Base-by-base conservation (phyloP, 2,329 filamentous ascomycete species). In the Metarhizium anisopliae region DNA sequence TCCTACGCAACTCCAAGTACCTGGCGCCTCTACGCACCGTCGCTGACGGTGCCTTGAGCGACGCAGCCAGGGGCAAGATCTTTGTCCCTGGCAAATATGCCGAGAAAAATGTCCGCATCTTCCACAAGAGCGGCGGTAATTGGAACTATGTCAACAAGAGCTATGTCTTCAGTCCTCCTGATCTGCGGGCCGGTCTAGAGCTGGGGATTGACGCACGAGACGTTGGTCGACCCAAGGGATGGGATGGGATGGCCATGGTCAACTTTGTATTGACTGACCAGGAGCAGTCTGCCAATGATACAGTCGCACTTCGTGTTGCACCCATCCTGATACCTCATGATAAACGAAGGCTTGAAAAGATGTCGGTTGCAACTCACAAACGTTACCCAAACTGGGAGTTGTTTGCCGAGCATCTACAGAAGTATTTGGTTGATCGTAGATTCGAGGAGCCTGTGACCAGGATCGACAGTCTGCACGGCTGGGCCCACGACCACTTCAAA, bases 281-380 rank as follows among this genome's bases (percentile, higher is more conserved):
- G 0, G 52, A 55, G 0, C 32, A 56, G 3, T 58, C 49, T 13
- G 54, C 56, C 2, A 60, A 57, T 0, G 69, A 70, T 52, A 57
- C 49, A 1, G 70, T 74, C 3, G 60, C 59, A 3, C 58, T 75
- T 4, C 68, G 66, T 3, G 64, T 72, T 8, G 71, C 72, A 1
- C 72, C 72, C 0, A 63, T 74, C 2, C 59, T 74, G 11, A 66
- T 64, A 2, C 72, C 74, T 42, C 69, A 74, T 55, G 70, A 72
- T 51, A 53, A 66, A 6, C 69, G 75, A 56, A 42, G 30, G 5
- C 62, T 64, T 0, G 53, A 67, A 8, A 56, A 62, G 3, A 55
- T 73, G 1, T 50, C 74, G 25, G 63, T 61, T 6, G 40, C 14
- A 10, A 4, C 20, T 8, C 35, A 30, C 11, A 6, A 11, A 2